Evolutionary conservation across 164 flowering plant species (phyloP).

Genomic region (Stephania japonica): DNA sequence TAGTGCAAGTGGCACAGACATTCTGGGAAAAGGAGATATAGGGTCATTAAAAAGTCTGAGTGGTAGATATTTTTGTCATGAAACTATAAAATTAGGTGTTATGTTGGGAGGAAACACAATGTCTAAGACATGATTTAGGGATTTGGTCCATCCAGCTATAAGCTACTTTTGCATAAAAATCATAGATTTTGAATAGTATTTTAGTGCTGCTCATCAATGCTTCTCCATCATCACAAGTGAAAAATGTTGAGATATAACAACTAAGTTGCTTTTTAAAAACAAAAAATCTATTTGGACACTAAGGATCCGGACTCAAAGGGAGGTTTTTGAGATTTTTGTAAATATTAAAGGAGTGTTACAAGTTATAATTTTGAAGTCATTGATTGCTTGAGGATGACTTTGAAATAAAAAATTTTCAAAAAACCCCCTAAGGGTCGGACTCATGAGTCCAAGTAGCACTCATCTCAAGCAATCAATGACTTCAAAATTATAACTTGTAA

Average conservation of each 20-base stretch:
- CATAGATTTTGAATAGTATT: neutral
- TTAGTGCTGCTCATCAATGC: neutral
- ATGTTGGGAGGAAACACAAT: neutral
- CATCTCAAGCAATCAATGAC: too few species aligned
- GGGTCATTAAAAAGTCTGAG: neutral
- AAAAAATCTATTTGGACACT: too few species aligned
- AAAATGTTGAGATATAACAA: neutral
- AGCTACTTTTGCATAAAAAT: neutral
- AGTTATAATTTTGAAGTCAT: too few species aligned
- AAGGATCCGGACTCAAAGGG: too few species aligned
- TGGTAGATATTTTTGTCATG: neutral
- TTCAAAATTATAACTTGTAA: too few species aligned
- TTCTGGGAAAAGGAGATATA: neutral
- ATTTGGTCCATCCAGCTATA: neutral
- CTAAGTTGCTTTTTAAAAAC: neutral
- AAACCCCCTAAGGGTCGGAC: too few species aligned
- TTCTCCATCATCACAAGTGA: neutral
- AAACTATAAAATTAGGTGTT: neutral
- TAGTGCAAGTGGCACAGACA: conserved; percentile 2
- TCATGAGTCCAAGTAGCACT: too few species aligned
- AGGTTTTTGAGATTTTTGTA: too few species aligned
- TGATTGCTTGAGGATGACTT: too few species aligned
- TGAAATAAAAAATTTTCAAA: too few species aligned
- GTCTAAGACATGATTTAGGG: neutral
- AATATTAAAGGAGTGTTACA: too few species aligned